Conservation (phyloP, 2,329 filamentous ascomycete genomes). For the Neopestalotiopsis rosae region DNA sequence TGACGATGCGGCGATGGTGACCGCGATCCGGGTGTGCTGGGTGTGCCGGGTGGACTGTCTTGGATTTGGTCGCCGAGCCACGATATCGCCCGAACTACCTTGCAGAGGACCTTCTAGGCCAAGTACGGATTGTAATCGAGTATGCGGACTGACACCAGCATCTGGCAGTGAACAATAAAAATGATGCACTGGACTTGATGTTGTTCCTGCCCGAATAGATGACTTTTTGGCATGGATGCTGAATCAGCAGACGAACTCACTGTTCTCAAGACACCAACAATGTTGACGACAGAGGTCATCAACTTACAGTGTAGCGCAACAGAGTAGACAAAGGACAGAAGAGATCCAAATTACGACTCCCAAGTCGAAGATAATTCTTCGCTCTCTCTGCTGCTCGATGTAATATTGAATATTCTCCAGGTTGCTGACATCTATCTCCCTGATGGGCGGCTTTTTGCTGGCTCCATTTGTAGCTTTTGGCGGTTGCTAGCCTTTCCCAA, state of each 20-base stretch:
- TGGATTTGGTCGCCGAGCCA: not conserved
- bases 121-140: too few relatives aligned
- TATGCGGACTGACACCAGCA: not conserved
- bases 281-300: too few relatives aligned
- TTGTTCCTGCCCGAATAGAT: not conserved
- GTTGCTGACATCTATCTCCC: not conserved
- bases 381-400: not conserved
- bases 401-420: not conserved
- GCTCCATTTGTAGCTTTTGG: not conserved
- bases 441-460: not conserved
- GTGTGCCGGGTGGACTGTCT: not conserved
- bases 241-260: too few relatives aligned
- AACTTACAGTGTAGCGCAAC: not conserved
- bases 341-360: not conserved
- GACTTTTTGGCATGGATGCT: not conserved
- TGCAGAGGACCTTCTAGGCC: too few relatives aligned
- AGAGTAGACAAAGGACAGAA: not conserved
- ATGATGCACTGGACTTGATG: not conserved
- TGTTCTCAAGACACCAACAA: too few relatives aligned
- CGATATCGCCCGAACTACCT: too few relatives aligned
- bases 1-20: not conserved
- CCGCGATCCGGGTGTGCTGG: not conserved
- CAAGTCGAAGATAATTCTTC: not conserved
- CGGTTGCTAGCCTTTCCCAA: not conserved
- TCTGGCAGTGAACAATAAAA: not conserved